A percentile compares a stretch with the other conserved stretches of the same genome.
Evolutionary conservation across 2,329 filamentous ascomycete species (phyloP).

Genomic region (Diplodia corticola): DNA sequence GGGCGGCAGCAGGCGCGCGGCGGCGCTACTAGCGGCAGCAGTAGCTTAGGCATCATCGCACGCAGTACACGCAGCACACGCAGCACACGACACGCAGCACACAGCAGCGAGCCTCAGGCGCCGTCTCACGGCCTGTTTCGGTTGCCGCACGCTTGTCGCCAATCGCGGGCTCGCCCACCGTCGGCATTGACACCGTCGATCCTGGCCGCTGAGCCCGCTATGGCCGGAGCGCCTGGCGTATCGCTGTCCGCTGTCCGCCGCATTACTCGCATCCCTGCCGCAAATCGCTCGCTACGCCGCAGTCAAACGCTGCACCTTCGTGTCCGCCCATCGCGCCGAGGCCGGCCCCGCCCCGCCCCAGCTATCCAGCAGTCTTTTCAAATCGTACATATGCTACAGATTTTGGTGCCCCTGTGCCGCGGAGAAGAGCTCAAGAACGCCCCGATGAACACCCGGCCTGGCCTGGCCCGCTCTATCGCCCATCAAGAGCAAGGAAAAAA

Average conservation of each 20-base stretch:
- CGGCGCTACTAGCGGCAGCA: not conserved
- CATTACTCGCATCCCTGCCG: constrained; percentile 19
- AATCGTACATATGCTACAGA: constrained; percentile 22
- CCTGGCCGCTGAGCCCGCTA: not conserved
- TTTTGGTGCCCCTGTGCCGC: constrained; percentile 11
- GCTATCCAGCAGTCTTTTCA: constrained; percentile 1
- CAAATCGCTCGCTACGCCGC: constrained; percentile 15
- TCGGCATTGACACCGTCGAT: not conserved
- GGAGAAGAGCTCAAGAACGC: constrained; percentile 20
- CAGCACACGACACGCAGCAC: too few species aligned
- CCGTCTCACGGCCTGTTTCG: not conserved
- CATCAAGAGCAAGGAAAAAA: constrained; percentile 12
- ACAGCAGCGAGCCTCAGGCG: too few species aligned
- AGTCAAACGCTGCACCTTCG: constrained; percentile 17
- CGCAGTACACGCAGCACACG: too few species aligned
- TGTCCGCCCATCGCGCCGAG: constrained; percentile 17
- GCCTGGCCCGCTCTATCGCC: constrained; percentile 16
- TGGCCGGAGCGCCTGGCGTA: not conserved
- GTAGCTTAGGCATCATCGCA: not conserved
- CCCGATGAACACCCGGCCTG: constrained; percentile 11
- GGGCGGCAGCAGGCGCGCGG: not conserved
- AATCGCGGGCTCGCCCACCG: not conserved
- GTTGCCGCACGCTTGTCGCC: not conserved
- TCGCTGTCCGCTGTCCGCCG: constrained; percentile 3
- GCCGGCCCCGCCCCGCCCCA: not conserved